Evolutionary conservation across 306 rosid species (phyloP), one percentile per base, ranked within the genome.

Genomic region (Acacia acuminata): DNA sequence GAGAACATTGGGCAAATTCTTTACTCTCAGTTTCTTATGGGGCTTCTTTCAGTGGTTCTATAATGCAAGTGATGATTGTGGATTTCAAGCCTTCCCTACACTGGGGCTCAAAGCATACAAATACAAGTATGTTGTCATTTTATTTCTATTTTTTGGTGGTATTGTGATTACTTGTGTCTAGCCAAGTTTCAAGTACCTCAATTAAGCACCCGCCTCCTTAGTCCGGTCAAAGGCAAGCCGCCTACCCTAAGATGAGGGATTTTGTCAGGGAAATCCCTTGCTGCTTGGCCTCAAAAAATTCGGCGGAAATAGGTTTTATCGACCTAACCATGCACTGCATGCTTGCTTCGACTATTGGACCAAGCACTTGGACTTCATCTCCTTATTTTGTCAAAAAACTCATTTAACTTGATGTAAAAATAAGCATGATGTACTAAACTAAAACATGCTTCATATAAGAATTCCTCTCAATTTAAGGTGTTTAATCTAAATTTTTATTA

Each of bases 1-100:
- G 55, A 88, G 65, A 79, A 47, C 19, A 73, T 84, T 88, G 88
- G 91, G 85, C 19, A 88, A 84, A 88, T 86, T 86, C 85, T 88
- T 88, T 79, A 72, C 83, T 44, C 8, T 88, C 4, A 88, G 91
- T 63, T 88, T 88, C 81, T 27, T 88, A 16, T 88, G 91, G 91
- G 89, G 85, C 40, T 88, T 88, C 86, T 88, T 88, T 82, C 89
- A 88, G 34, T 88, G 91, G 91, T 88, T 88, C 85, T 88, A 76
- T 77, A 84, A 86, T 42, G 86, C 88, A 44, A 2, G 65, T 76
- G 88, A 86, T 32, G 45, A 42, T 10, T 88, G 91, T 82, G 91
- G 91, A 82, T 88, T 88, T 82, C 83, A 65, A 60, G 68, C 76
- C 75, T 88, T 84, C 82, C 91, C 91, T 82, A 75, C 91, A 13